Conservation (phyloP, 176 grass and related monocot species). For the Cenchrus purpureus region DNA sequence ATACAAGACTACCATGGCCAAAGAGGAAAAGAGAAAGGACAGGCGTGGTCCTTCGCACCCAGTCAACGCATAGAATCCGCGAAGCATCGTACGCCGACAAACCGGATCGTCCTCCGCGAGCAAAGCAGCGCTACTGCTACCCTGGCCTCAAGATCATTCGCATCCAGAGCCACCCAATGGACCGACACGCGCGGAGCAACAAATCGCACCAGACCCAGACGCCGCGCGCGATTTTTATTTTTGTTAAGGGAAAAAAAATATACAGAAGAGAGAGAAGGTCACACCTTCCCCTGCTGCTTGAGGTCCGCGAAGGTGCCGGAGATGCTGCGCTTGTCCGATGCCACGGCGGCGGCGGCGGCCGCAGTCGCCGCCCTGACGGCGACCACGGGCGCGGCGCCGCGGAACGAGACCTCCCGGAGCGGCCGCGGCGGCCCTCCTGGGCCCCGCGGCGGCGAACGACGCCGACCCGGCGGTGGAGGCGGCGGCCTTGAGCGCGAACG, state of each 20-base stretch:
- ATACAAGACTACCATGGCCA: neutral
- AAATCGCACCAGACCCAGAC: neutral
- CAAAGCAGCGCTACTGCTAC: neutral
- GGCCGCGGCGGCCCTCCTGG: neutral
- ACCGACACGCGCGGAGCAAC: no score
- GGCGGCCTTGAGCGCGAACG: slow-evolving; percentile 56
- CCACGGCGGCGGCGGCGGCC: neutral
- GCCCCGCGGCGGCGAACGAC: slow-evolving; percentile 26
- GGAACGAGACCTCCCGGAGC: slow-evolving; percentile 27
- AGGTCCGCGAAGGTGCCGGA: slow-evolving; percentile 78
- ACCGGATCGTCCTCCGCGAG: neutral
- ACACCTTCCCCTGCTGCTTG: slow-evolving; percentile 71
- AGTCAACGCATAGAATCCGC: neutral
- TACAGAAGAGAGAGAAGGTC: no score
- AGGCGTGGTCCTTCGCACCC: neutral
- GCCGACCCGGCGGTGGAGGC: slow-evolving; percentile 15
- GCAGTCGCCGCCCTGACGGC: slow-evolving; percentile 30
- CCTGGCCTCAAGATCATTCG: no score
- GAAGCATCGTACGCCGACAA: no score
- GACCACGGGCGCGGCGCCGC: slow-evolving; percentile 3
- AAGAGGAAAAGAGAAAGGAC: neutral
- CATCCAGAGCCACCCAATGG: no score
- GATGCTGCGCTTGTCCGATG: slow-evolving; percentile 50
- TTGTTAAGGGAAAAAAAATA: neutral
- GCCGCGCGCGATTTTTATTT: neutral